A percentile compares a stretch with the other conserved stretches of the same genome.
These are phyloP conservation scores for Clarkia xantiana DNA, from an alignment of 345 rosid genomes.

Conservation along the genomic window DNA sequence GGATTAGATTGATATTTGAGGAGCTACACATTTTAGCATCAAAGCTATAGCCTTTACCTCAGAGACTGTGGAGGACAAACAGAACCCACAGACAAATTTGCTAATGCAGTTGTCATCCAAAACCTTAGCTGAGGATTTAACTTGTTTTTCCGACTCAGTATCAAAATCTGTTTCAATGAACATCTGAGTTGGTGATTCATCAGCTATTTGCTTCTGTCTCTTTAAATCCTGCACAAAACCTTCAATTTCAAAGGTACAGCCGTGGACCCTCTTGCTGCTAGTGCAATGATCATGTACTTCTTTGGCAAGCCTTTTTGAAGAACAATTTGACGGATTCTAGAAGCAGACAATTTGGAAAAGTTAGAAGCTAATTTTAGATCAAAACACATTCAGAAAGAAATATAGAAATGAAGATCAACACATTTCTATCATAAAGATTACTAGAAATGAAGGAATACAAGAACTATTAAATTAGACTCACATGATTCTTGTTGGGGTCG, in stretches of 20 bases:
- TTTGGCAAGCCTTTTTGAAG: constrained; percentile 12
- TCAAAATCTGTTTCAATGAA: background rate
- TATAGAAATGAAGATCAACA: background rate
- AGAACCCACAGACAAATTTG: constrained; percentile 47
- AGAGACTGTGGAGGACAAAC: constrained; percentile 39
- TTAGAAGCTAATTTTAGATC: background rate
- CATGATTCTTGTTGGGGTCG: constrained; percentile 22
- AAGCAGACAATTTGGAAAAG: background rate
- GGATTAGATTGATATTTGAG: background rate
- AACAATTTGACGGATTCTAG: constrained; percentile 24
- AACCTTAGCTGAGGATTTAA: background rate
- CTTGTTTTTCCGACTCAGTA: background rate
- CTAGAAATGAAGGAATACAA: no score
- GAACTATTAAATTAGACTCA: constrained; percentile 8
- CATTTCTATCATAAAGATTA: background rate
- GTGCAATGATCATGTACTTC: constrained; percentile 13
- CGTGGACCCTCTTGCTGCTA: constrained; percentile 15
- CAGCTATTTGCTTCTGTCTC: constrained; percentile 37
- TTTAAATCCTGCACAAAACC: constrained; percentile 25
- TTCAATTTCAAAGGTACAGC: constrained; percentile 22
- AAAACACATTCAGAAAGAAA: background rate
- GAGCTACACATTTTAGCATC: background rate
- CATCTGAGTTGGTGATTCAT: constrained; percentile 8
- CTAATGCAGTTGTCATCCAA: constrained; percentile 11
- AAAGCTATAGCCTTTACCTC: constrained; percentile 26